Evolutionary conservation across 495 filamentous ascomycete genomes (phyloP), one percentile per base, ranked within the genome.

Genomic region (Echria macrotheca): DNA sequence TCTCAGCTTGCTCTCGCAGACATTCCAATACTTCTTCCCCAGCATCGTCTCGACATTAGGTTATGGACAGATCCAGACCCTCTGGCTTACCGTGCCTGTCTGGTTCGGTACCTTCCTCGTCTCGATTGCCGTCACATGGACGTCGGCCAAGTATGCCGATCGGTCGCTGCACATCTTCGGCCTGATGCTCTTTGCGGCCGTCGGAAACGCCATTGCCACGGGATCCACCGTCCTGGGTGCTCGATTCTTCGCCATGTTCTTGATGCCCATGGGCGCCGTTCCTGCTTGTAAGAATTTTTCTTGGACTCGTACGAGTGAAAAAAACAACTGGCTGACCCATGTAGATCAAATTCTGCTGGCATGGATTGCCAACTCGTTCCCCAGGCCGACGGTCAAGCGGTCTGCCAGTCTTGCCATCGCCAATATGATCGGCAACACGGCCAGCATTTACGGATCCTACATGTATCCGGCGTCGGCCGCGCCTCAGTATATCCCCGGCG

Each of bases 371-470:
- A 70, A 71, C 44, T 76, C 73, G n/a, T 71, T 79, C 24, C 72
- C 73, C 1, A 69, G 78, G 5, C 74, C 77, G 0, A 57, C 71
- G 7, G 77, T 75, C 38, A 80, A 78, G 62, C 69, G 76, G 14
- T 74, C 77, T 6, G 72, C 66, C 7, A 60, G 69, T 12, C 61
- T 83, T 12, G 73, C 76, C 21, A 78, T 81, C 46, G 71, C 72
- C 33, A 81, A 79, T 54, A 76, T 76, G 46, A 60, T 79, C 37
- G 73, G 72, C 2, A 80, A 81, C 56, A 57, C 67, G 17, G 70
- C 68, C 2, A 78, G 71, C 47, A 75, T 81, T 36, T 81, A 78
- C 56, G 75, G 75, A 12, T 68, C 71, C 31, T 81, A 80, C 60
- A 68, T 83, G 55, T 83, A 72, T 38, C 77, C 76, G 4, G 56